Base-by-base conservation (phyloP, 2,329 filamentous ascomycete species). In the Aspergillus aculeatinus region DNA sequence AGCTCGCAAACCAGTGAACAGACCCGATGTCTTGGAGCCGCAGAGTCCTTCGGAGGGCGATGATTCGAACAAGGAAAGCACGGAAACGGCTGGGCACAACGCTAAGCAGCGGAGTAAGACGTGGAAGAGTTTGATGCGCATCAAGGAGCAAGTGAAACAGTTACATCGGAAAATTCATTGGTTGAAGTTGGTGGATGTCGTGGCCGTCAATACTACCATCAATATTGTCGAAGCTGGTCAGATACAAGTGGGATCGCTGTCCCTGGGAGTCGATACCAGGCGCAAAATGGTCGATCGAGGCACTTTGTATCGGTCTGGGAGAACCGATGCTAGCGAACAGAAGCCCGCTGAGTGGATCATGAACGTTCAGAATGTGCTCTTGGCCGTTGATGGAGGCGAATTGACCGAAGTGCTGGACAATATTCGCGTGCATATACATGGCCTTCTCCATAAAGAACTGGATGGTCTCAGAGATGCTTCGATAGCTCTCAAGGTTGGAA, bases 271-370 rank as follows among this genome's bases (percentile, higher is more conserved):
- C 56, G 94, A 99, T 72, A 98, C 95, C 6, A 83, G 96, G 67
- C 88, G 87, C 63, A 96, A 96, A 77, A 94, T 93, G 77, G 91
- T 96, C 31, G 93, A 97, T 72, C 87, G 92, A 57, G 92, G 91
- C 60, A 89, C 92, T 49, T 88, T 96, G 69, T 96, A 96, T 76
- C 89, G 93, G 67, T 91, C 92, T 71, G 85, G 89, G 75, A 87
- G 87, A 71, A 82, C 87, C 65, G 82, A 85, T 65, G 82, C 82
- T 48, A 81, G 83, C 29, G 80, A 86, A 53, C 87, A 89, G 67
- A 83, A 85, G 51, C 92, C 95, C 44, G 94, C 93, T 1, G 96
- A 99, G 80, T 99, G 96, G 94, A 94, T 96, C 64, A 84, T 96
- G 68, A 89, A 89, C 7, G 77, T 94, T 55, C 87, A 91, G 61